A percentile compares a stretch with the other conserved stretches of the same genome.
Conservation (phyloP, 768 basidiomycete genomes). For the Auriculariales sp. region DNA sequence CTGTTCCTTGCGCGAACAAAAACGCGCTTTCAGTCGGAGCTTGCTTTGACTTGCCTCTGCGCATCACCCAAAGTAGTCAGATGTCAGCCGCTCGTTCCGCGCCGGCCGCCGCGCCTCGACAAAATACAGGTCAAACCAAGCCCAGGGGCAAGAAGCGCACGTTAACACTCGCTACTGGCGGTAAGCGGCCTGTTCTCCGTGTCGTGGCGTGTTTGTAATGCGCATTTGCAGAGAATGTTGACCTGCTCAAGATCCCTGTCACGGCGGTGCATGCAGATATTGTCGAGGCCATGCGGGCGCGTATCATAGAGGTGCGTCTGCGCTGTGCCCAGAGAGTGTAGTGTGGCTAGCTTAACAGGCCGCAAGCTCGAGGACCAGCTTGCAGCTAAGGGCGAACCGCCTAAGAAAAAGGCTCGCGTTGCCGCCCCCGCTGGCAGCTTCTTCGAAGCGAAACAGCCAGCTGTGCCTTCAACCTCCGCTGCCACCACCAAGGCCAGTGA, state of each 20-base stretch:
- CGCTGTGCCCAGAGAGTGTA: neutral
- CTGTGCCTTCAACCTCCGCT: slow-evolving; percentile 7
- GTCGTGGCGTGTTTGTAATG: neutral
- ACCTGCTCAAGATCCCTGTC: neutral
- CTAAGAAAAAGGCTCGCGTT: neutral
- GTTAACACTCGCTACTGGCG: neutral
- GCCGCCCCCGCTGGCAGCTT: neutral
- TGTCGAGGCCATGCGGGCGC: neutral
- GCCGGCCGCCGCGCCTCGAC: too few relatives aligned
- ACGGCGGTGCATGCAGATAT: neutral
- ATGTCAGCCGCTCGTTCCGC: too few relatives aligned
- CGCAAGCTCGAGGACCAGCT: slow-evolving; percentile 3
- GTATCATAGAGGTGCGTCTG: slow-evolving; percentile 3
- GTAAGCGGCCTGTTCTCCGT: neutral
- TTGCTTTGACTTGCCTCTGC: too few relatives aligned
- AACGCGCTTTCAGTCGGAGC: too few relatives aligned
- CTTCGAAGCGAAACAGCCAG: too few relatives aligned
- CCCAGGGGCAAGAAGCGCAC: neutral
- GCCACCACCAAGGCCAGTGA: slow-evolving; percentile 19
- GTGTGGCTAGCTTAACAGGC: neutral
- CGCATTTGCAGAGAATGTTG: neutral
- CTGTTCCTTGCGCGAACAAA: too few relatives aligned
- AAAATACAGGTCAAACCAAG: neutral
- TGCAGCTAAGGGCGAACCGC: neutral
- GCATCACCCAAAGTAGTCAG: too few relatives aligned